A percentile compares a stretch with the other conserved stretches of the same genome.
Conservation (phyloP, 2,329 filamentous ascomycete species). For the Remersonia thermophila region DNA sequence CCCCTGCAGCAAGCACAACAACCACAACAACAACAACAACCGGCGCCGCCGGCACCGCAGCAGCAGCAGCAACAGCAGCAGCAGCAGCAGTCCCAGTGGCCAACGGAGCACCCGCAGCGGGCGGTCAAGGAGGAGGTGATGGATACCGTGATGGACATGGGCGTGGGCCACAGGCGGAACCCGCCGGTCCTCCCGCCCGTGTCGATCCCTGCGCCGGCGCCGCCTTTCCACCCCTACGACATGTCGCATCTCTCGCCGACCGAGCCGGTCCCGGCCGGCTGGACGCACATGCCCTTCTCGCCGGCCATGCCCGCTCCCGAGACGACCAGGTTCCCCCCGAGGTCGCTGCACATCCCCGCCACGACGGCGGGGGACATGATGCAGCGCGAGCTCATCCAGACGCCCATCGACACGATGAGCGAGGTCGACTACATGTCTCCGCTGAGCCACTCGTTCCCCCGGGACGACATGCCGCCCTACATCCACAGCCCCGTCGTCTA, state of each 20-base stretch:
- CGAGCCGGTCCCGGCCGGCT: slow-evolving; percentile 31
- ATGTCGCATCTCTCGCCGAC: slow-evolving; percentile 39
- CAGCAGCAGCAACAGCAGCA: slow-evolving; percentile 23
- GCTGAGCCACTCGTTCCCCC: slow-evolving; percentile 39
- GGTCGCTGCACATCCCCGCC: slow-evolving; percentile 22
- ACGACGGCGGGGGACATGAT: slow-evolving; percentile 34
- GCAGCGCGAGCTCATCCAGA: slow-evolving; percentile 37
- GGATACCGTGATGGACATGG: slow-evolving; percentile 17
- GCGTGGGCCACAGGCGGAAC: slow-evolving; percentile 17
- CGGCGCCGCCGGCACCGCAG: slow-evolving; percentile 29
- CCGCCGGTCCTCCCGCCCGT: slow-evolving; percentile 31
- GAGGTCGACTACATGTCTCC: slow-evolving; percentile 49
- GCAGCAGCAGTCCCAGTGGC: slow-evolving; percentile 28
- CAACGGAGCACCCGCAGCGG: slow-evolving; percentile 16
- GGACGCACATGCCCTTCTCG: slow-evolving; percentile 37
- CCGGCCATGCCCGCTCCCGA: slow-evolving; percentile 28
- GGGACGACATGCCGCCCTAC: slow-evolving; percentile 35
- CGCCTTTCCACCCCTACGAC: slow-evolving; percentile 30
- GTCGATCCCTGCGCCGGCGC: slow-evolving; percentile 31
- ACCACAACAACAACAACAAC: slow-evolving; percentile 22
- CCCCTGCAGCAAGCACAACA: slow-evolving; percentile 23
- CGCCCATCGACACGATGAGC: slow-evolving; percentile 47
- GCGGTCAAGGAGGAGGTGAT: slow-evolving; percentile 24
- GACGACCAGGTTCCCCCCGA: slow-evolving; percentile 31
- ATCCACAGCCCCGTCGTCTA: slow-evolving; percentile 44